These are phyloP conservation scores for Aspergillus sclerotioniger DNA, from an alignment of 495 filamentous ascomycete genomes.

Conservation along the genomic window DNA sequence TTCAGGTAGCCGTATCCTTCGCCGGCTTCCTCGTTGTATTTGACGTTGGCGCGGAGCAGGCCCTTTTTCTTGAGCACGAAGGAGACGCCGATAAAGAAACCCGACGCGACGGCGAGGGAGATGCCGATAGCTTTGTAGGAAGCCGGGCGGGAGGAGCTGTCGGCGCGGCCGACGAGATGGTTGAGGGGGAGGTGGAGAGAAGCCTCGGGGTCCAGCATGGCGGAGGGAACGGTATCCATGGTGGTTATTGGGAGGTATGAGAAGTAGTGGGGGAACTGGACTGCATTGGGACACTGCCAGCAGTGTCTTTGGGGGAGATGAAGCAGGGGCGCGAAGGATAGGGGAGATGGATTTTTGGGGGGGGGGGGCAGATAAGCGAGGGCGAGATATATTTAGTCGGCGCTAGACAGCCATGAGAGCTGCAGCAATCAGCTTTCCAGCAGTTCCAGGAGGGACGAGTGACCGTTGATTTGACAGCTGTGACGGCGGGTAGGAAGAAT, in stretches of 20 bases:
- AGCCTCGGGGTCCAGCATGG: neutral
- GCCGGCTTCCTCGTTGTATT: constrained; percentile 94
- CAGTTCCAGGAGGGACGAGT: neutral
- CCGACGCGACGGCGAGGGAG: constrained; percentile 80
- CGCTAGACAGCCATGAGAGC: neutral
- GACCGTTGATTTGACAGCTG: neutral
- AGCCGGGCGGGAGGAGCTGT: constrained; percentile 41
- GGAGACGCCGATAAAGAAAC: constrained; percentile 89
- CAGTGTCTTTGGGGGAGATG: neutral
- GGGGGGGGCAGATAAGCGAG: neutral
- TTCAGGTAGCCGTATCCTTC: constrained; percentile 98
- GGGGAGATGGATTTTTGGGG: neutral
- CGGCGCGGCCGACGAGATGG: neutral
- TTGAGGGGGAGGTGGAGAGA: neutral
- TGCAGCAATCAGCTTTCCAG: neutral
- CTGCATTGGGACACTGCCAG: neutral
- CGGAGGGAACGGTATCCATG: neutral
- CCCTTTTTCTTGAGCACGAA: constrained; percentile 96
- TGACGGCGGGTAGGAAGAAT: neutral
- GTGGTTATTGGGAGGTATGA: neutral
- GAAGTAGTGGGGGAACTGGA: neutral
- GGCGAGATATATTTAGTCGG: neutral
- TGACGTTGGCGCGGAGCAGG: constrained; percentile 86
- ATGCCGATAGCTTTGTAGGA: constrained; percentile 88
- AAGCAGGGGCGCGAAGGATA: neutral